phyloP scores from a whole-genome alignment of 768 basidiomycete species.

The Serendipita sp. region DNA sequence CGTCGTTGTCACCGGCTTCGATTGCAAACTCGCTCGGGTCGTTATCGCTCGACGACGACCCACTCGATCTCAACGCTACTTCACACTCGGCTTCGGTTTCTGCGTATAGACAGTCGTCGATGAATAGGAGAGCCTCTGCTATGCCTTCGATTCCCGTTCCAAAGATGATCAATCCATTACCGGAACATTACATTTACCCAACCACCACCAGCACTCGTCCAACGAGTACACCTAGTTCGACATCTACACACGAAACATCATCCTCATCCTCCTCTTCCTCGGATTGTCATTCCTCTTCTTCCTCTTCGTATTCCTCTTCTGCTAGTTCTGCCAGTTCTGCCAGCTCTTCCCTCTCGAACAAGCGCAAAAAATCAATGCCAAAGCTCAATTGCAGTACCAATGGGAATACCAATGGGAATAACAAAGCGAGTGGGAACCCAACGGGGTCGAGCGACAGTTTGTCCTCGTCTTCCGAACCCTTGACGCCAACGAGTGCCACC shows the following conservation, averaged over 20 bases:
- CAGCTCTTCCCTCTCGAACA: no score
- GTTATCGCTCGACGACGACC: neutral
- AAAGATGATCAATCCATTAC: neutral
- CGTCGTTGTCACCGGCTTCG: neutral
- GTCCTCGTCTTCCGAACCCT: neutral
- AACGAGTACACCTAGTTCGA: neutral
- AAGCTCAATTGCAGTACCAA: neutral
- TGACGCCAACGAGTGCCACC: neutral
- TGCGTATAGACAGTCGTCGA: neutral
- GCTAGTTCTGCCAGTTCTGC: no score
- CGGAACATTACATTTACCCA: neutral
- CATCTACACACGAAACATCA: neutral
- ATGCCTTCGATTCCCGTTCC: neutral
- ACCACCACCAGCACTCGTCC: neutral
- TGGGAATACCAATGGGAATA: neutral
- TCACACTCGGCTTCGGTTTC: neutral
- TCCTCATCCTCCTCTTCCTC: neutral
- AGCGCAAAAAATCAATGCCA: no score
- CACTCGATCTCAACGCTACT: neutral
- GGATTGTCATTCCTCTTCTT: neutral
- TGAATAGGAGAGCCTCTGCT: neutral
- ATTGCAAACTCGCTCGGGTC: neutral
- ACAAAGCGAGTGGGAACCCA: no score
- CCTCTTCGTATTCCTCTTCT: no score
- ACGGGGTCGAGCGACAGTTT: neutral